Evolutionary conservation across 1,139 yeast genomes (phyloP), one percentile per base, ranked within the genome.

Genomic region (Geotrichum histeridarum): DNA sequence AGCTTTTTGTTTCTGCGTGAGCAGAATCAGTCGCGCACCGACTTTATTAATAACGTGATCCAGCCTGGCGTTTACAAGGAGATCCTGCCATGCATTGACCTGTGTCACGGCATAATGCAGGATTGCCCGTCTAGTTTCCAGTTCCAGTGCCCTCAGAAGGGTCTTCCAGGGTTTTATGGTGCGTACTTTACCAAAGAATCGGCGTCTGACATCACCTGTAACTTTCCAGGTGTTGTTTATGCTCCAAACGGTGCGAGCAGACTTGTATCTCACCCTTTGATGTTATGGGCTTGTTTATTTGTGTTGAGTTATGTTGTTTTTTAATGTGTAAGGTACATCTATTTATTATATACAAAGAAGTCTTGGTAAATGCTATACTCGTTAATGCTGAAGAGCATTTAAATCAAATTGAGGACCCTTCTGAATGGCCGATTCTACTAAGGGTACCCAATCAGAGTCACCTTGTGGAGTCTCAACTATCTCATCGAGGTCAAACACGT

Each of bases 121-220:
- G 86, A 86, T 67, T 93, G 99, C 68, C 96, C 97, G 0, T 73
- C 91, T 0, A 81, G 73, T 38, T 81, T 93, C 63, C 81, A 81
- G 1, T 90, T 93, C 67, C 63, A 67, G 35, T 93, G 98, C 63
- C 98, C 63, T 66, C 61, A 32, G 41, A 42, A 27, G 57, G 58
- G 12, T 39, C 44, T 45, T 9, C 54, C 55, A 11, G 58, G 58
- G 27, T 55, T 55, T 50, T 32, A 44, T 5, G 56, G 54, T 6
- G 55, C 54, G 2, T 55, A 55, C 41, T 47, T 44, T 30, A 8
- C 41, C 33, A 53, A 48, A 30, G 55, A 53, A 30, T 44, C 42
- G 12, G 15, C 48, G 6, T 22, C 32, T 9, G 54, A 38, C 30
- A 48, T 55, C 22, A 50, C 56, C 4, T 55, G 58, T 42, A 55